Percentiles rank a stretch among this genome's conserved stretches.
Conservation (phyloP, 2,329 filamentous ascomycete species). For the Aureobasidium leucospermi region DNA sequence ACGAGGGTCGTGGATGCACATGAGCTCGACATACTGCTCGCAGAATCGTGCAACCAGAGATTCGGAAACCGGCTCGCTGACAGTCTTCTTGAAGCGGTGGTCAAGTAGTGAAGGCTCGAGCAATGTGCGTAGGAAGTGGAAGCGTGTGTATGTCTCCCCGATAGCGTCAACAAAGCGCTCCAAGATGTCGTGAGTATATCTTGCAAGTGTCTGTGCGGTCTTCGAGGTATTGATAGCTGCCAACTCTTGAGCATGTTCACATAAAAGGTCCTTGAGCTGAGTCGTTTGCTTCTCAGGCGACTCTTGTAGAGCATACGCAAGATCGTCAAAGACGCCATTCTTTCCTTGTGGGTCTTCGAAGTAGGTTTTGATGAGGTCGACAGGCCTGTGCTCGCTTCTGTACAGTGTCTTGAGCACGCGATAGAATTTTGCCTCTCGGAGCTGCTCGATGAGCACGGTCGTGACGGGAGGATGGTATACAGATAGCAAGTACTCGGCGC, state of each 20-base stretch:
- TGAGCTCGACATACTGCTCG: slow-evolving; percentile 81
- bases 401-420: slow-evolving; percentile 88
- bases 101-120: slow-evolving; percentile 52
- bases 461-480: slow-evolving; percentile 86
- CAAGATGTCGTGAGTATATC: slow-evolving; percentile 58
- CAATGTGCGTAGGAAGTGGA: slow-evolving; percentile 67
- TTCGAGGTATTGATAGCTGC: slow-evolving; percentile 58
- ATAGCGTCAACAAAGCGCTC: slow-evolving; percentile 57
- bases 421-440: slow-evolving; percentile 76
- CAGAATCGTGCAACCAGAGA: slow-evolving; percentile 52
- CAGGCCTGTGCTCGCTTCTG: slow-evolving; percentile 69
- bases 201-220: slow-evolving; percentile 59
- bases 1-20: slow-evolving; percentile 76
- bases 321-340: slow-evolving; percentile 68
- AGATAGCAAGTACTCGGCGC: slow-evolving; percentile 88
- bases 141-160: slow-evolving; percentile 57
- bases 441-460: slow-evolving; percentile 64
- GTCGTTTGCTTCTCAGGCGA: slow-evolving; percentile 62
- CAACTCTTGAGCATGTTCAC: slow-evolving; percentile 58
- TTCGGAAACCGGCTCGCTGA: slow-evolving; percentile 25
- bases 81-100: background rate
- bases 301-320: slow-evolving; percentile 65
- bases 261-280: slow-evolving; percentile 62
- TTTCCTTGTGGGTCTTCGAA: slow-evolving; percentile 78
- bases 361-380: slow-evolving; percentile 69